Evolutionary conservation across 1,139 yeast genomes (phyloP).

Genomic region (Kazachstania sp.): DNA sequence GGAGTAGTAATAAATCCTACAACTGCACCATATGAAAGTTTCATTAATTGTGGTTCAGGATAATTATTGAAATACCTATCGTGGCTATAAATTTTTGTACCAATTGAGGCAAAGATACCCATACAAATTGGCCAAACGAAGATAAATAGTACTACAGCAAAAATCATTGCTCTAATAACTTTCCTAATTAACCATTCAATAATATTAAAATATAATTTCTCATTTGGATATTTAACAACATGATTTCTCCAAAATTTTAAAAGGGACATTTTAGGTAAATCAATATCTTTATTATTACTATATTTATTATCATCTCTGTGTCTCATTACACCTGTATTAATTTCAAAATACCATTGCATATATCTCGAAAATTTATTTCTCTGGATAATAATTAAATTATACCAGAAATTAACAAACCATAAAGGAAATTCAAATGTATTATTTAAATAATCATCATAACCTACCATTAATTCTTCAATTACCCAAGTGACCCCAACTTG

Average conservation of each 20-base stretch:
- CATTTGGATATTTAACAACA: slow-evolving; percentile 10
- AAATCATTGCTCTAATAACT: slow-evolving; percentile 14
- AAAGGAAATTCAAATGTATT: slow-evolving; percentile 7
- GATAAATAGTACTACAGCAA: slow-evolving; percentile 12
- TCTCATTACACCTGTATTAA: slow-evolving; percentile 9
- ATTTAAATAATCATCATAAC: slow-evolving; percentile 14
- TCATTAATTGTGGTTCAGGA: slow-evolving; percentile 20
- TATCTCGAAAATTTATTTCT: slow-evolving; percentile 4
- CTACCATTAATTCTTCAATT: slow-evolving; percentile 17
- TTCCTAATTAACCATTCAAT: slow-evolving; percentile 15
- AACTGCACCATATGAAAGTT: slow-evolving; percentile 18
- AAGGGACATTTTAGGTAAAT: slow-evolving; percentile 5
- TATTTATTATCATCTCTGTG: slow-evolving; percentile 5
- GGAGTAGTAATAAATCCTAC: slow-evolving; percentile 17
- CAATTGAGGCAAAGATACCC: slow-evolving; percentile 22
- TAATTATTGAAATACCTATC: slow-evolving; percentile 17
- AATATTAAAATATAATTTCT: slow-evolving; percentile 10
- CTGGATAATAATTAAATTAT: not conserved
- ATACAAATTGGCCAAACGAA: slow-evolving; percentile 23
- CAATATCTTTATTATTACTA: slow-evolving; percentile 4
- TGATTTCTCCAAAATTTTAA: slow-evolving; percentile 6
- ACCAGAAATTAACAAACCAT: slow-evolving; percentile 4
- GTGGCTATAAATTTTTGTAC: slow-evolving; percentile 10
- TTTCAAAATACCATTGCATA: slow-evolving; percentile 12
- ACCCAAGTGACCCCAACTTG: slow-evolving; percentile 21